Percentiles rank a stretch among this genome's conserved stretches.
phyloP scores from a whole-genome alignment of 208 protist genomes.

The Trypanosoma platydactyli region DNA sequence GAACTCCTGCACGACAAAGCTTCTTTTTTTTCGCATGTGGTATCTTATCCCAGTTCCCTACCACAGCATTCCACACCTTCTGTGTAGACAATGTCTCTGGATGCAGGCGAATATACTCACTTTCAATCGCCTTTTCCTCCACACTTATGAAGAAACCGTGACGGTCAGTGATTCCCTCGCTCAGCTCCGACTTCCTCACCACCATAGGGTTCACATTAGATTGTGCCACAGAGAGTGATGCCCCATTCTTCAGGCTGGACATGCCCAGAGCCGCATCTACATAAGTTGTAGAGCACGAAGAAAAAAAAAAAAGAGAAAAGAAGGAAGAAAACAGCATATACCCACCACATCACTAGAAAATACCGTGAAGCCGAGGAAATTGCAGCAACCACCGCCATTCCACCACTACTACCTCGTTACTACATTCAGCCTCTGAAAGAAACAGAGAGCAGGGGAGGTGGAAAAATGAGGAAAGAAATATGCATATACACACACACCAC shows the following conservation, averaged over 20 bases:
- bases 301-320: background rate
- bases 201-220: background rate
- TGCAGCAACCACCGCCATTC: no score
- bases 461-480: background rate
- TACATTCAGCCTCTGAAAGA: no score
- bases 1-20: constrained; percentile 74
- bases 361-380: no score
- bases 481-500: background rate
- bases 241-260: no score
- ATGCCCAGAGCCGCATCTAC: no score
- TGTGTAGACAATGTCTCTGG: constrained; percentile 6
- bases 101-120: constrained; percentile 24
- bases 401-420: no score
- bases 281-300: no score
- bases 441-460: no score
- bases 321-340: background rate
- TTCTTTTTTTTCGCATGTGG: constrained; percentile 40
- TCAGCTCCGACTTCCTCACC: background rate
- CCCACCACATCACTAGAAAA: background rate
- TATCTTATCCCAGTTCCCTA: constrained; percentile 37
- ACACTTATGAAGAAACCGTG: constrained; percentile 73
- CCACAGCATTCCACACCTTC: constrained; percentile 33
- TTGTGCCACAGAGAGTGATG: no score
- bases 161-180: constrained; percentile 44
- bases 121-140: constrained; percentile 72